Conservation (phyloP, 257 asterid genomes). For the Solanum ahanhuiri region DNA sequence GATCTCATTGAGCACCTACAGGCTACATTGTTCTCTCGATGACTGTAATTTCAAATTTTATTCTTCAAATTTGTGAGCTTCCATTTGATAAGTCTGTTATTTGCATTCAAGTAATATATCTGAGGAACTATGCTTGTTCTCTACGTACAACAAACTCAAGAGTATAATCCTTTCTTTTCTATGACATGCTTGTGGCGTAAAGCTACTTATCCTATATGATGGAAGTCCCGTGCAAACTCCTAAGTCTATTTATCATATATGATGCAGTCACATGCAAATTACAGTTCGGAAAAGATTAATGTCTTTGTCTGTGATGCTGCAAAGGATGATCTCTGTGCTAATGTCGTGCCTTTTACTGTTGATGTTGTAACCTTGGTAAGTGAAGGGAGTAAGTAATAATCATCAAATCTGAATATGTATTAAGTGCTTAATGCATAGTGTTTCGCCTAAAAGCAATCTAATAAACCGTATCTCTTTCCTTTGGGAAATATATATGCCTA, state of each 20-base stretch:
- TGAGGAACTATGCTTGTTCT: constrained; percentile 1
- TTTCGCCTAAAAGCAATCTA: neutral
- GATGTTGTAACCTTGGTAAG: constrained; percentile 72
- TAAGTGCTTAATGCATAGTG: neutral
- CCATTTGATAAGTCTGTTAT: neutral
- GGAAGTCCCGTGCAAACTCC: constrained; percentile 42
- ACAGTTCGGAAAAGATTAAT: constrained; percentile 34
- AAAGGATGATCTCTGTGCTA: constrained; percentile 44
- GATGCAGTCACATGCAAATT: constrained; percentile 47
- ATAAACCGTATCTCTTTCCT: neutral
- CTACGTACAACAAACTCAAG: neutral
- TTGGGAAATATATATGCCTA: neutral
- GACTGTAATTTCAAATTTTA: neutral
- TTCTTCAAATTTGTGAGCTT: neutral
- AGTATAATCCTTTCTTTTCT: neutral
- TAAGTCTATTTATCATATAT: neutral
- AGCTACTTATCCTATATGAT: constrained; percentile 1
- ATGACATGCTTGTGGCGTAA: neutral
- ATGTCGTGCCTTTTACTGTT: constrained; percentile 49
- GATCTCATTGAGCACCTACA: neutral
- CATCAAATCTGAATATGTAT: neutral
- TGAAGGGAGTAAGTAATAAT: neutral
- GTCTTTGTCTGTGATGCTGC: constrained; percentile 60
- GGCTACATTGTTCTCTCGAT: neutral
- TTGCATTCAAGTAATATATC: neutral